Evolutionary conservation across 805 yeast species (phyloP), one percentile per base, ranked within the genome.

Genomic region (Metschnikowia continentalis): DNA sequence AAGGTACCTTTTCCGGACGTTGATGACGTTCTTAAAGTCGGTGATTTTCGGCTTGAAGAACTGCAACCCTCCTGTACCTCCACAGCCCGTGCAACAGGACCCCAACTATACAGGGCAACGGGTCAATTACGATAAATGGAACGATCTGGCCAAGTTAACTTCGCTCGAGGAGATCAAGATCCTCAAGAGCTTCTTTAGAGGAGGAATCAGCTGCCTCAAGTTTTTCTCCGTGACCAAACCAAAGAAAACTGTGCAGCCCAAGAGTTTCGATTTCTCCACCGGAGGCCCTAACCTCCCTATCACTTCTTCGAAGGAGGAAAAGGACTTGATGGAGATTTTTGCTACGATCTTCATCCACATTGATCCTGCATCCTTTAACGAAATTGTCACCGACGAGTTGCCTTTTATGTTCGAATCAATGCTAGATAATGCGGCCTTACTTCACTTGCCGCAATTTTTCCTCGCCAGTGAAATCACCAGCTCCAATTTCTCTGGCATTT

Each of bases 361-460:
- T 49, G 99, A 95, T 63, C 91, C 96, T 19, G 90, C 98, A 0
- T 88, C 97, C 0, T 95, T 95, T 68, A 91, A 89, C 65, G 99
- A 94, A 68, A 86, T 94, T 55, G 84, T 90, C 8, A 89, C 83
- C 54, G 77, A 84, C 2, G 96, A 94, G 66, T 75, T 92, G 50
- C 88, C 84, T 20, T 83, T 80, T 59, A 73, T 91, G 66, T 90
- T 88, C 61, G 83, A 86, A 13, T 79, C 88, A 2, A 87, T 90
- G 82, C 71, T 90, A 48, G 79, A 82, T 20, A 94, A 92, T 65
- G 86, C 95, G 1, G 91, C 96, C 0, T 69, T 92, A 47, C 73
- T 95, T 19, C 96, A 92, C 61, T 81, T 94, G 50, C 96, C 97
- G 0, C 98, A 95, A 67, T 88, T 90, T 62, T 90, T 94, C 67